Evolutionary conservation across 2,329 filamentous ascomycete genomes (phyloP), one percentile per base, ranked within the genome.

Genomic region (Aspergillus novoparasiticus): DNA sequence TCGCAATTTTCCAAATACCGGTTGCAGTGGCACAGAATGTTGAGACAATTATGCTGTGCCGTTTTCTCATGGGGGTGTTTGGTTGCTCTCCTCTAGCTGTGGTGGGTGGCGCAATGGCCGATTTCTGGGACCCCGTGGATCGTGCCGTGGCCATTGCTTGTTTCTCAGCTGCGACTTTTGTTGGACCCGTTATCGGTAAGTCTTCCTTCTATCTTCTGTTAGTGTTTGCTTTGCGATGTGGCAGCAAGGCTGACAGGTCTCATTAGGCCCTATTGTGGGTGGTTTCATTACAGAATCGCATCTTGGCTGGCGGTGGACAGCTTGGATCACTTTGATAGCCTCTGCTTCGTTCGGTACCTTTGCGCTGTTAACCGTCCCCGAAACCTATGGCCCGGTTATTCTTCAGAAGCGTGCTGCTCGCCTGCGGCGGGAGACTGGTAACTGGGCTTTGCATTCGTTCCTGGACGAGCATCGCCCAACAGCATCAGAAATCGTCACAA

Each of bases 251-350:
- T 59, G 34, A 61, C 58, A 36, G 43, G 28, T 26, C 11, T 39
- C 43, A 14, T 9, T 50, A 70, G 67, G 81, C 0, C 81, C 84
- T 3, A 80, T 86, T 59, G 75, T 83, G 10, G 83, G 83, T 10
- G 82, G 80, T 0, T 86, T 84, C 61, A 79, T 85, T 39, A 81
- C 80, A 0, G 75, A 82, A 46, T 81, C 76, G 8, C 67, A 80
- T 65, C 79, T 86, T 1, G 83, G 84, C 19, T 87, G 85, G 85
- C 77, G 85, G 21, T 87, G 85, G 84, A 87, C 84, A 0, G 80
- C 80, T 11, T 88, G 85, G 77, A 79, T 87, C 28, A 86, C 83
- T 0, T 69, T 83, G 53, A 86, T 87, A 57, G 78, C 84, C 68
- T 75, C 76, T 1, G 73, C 72, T 10, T 68, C 79, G 5, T 79